Evolutionary conservation across 2,329 filamentous ascomycete genomes (phyloP), one percentile per base, ranked within the genome.

Genomic region (Passalora sequoiae): DNA sequence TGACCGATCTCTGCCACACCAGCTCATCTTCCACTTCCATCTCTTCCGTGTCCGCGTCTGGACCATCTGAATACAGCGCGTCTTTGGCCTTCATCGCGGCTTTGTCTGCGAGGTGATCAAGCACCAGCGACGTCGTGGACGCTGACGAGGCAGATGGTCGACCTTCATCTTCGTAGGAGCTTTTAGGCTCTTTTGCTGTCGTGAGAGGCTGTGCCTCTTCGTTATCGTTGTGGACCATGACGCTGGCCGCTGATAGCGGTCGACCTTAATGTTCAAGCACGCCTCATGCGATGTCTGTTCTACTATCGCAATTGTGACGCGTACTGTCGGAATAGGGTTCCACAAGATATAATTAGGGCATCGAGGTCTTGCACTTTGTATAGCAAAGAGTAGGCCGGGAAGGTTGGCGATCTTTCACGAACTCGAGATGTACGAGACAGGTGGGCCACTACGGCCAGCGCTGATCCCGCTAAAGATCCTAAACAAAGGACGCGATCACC

Each of bases 41-140:
- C 67, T 71, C 58, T 64, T 62, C 53, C 55, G 61, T 50, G 48
- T 49, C 51, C 8, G 22, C 17, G 13, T 31, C 25, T 49, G 57
- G 56, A 53, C 64, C 49, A 35, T 57, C 49, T 44, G 52, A 43
- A 55, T 74, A 63, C 9, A 49, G 62, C 58, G 47, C 74, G 68
- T 51, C 76, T 69, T 47, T 75, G 66, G 60, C 72, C 65, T 43
- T 69, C 59, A 44, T 66, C 60, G 50, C 64, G 55, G 54, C 63
- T 50, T 59, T 65, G 60, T 86, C 81, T 57, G 78, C 76, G 53
- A 91, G 75, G 50, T 83, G 80, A 54, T 92, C 86, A 61, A 92
- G 86, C 41, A 92, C 79, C 10, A 92, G 73, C 56, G 86, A 91
- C 3, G 84, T 89, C 8, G 86, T 91, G 24, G 86, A 92, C n/a